Conservation (phyloP, 805 yeast genomes). For the Candida corydali region DNA sequence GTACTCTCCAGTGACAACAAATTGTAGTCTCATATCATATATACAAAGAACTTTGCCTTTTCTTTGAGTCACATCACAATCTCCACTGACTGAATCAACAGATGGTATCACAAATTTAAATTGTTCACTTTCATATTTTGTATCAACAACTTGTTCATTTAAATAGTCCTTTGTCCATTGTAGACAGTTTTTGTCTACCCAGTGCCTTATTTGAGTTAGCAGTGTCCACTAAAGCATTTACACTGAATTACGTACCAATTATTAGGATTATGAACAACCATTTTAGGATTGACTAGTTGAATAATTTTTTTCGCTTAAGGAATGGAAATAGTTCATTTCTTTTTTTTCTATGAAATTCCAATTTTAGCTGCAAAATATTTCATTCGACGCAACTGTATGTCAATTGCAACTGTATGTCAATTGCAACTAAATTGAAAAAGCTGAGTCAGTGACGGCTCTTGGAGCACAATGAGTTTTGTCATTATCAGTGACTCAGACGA, state of each 20-base stretch:
- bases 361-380: neutral
- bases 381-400: too few relatives aligned
- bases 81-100: slow-evolving; percentile 52
- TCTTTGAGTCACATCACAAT: slow-evolving; percentile 80
- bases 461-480: too few relatives aligned
- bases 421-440: too few relatives aligned
- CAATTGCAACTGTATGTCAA: too few relatives aligned
- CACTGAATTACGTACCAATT: slow-evolving; percentile 56
- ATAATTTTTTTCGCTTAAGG: slow-evolving; percentile 14
- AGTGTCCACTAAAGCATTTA: too few relatives aligned
- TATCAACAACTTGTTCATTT: slow-evolving; percentile 31
- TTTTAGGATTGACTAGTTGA: slow-evolving; percentile 13
- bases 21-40: slow-evolving; percentile 57
- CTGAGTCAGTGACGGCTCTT: too few relatives aligned
- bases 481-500: too few relatives aligned
- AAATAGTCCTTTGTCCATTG: slow-evolving; percentile 59
- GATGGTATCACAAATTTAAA: slow-evolving; percentile 28
- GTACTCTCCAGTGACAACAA: slow-evolving; percentile 39
- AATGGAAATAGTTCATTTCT: slow-evolving; percentile 28
- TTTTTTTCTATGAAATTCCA: slow-evolving; percentile 19
- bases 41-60: slow-evolving; percentile 78
- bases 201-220: too few relatives aligned
- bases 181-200: slow-evolving; percentile 67
- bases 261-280: slow-evolving; percentile 71
- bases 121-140: slow-evolving; percentile 21